phyloP scores from a whole-genome alignment of 164 flowering plant genomes.

The Magnolia changhungtana region DNA sequence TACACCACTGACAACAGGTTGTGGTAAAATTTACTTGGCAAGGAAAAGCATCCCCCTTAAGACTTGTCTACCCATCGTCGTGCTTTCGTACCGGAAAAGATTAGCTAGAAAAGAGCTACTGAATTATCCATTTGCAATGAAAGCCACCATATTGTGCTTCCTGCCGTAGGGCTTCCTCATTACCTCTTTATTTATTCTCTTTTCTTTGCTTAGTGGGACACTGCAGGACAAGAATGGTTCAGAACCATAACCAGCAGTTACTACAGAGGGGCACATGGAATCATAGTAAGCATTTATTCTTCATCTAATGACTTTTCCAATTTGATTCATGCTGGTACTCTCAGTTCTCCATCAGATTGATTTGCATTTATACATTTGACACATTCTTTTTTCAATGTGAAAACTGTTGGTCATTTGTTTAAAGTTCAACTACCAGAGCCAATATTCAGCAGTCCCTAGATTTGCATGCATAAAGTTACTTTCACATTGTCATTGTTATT shows the following conservation, averaged over 20 bases:
- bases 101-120: not conserved
- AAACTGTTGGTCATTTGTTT: not conserved
- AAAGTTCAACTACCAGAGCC: too few species aligned
- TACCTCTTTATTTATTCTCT: not conserved
- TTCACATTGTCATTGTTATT: not conserved
- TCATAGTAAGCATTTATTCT: slow-evolving; percentile 45
- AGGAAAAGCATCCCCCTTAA: not conserved
- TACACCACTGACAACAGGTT: too few species aligned
- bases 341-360: not conserved
- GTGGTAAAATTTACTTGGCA: too few species aligned
- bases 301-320: not conserved
- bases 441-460: not conserved
- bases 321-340: not conserved
- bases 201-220: slow-evolving; percentile 54
- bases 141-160: not conserved
- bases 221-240: slow-evolving; percentile 82
- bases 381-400: not conserved
- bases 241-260: slow-evolving; percentile 80
- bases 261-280: slow-evolving; percentile 82
- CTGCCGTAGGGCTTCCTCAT: not conserved
- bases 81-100: not conserved
- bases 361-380: not conserved
- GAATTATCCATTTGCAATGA: not conserved
- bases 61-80: too few species aligned
- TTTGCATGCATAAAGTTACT: not conserved